A percentile compares a stretch with the other conserved stretches of the same genome.
Conservation (phyloP, 805 yeast genomes). For the Candida methanosorbosa region DNA sequence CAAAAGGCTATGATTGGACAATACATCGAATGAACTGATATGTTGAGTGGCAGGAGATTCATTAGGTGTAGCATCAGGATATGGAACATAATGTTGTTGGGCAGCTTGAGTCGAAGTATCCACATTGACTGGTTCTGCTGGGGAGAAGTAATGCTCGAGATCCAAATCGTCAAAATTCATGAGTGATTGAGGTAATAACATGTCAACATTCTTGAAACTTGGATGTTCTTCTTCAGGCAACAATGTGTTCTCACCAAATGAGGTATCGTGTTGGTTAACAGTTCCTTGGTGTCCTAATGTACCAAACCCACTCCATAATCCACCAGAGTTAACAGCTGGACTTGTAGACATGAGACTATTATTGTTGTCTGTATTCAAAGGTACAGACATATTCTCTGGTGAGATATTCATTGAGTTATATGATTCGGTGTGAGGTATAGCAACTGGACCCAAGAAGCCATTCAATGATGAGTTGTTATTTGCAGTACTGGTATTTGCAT, state of each 20-base stretch:
- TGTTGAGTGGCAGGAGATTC: neutral
- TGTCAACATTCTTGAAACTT: slow-evolving; percentile 12
- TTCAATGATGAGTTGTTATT: slow-evolving; percentile 10
- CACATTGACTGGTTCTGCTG: too few species aligned
- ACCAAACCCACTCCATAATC: neutral
- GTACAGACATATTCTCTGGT: slow-evolving; percentile 3
- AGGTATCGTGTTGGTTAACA: too few species aligned
- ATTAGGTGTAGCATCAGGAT: neutral
- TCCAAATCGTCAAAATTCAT: slow-evolving; percentile 19
- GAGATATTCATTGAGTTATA: slow-evolving; percentile 6
- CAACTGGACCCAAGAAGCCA: slow-evolving; percentile 6
- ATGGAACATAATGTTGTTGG: slow-evolving; percentile 1
- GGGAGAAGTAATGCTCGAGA: too few species aligned
- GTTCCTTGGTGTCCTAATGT: too few species aligned
- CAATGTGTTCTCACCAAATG: neutral
- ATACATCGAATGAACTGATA: slow-evolving; percentile 5
- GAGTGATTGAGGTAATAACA: slow-evolving; percentile 20
- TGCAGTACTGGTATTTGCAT: neutral
- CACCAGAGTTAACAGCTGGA: neutral
- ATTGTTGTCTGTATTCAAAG: neutral
- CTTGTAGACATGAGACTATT: too few species aligned
- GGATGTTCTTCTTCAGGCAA: neutral
- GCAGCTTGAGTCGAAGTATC: neutral
- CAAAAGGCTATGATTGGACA: slow-evolving; percentile 5
- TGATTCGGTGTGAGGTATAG: neutral